These are phyloP conservation scores for Santalum album DNA, from an alignment of 164 flowering plant species.

Conservation along the genomic window DNA sequence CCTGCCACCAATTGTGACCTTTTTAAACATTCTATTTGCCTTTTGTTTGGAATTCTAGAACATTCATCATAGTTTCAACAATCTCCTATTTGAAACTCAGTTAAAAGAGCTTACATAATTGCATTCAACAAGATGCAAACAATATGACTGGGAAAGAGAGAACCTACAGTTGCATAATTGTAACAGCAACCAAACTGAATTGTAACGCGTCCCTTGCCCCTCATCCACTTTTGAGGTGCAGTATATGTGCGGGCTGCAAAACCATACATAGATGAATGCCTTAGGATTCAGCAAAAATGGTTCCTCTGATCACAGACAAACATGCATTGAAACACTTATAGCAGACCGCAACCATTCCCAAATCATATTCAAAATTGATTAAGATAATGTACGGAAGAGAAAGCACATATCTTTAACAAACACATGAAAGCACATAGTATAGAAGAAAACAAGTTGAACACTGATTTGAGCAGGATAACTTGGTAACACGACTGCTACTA, in stretches of 20 bases:
- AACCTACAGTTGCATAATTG: slow-evolving; percentile 72
- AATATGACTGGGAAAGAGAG: slow-evolving; percentile 1
- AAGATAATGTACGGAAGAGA: not conserved
- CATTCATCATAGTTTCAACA: no score
- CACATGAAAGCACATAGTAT: no score
- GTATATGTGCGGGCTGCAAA: slow-evolving; percentile 68
- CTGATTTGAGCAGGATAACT: no score
- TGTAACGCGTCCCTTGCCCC: slow-evolving; percentile 89
- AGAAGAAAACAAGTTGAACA: no score
- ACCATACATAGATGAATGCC: not conserved
- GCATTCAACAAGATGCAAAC: not conserved
- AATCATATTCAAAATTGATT: no score
- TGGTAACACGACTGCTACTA: no score
- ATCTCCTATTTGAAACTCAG: no score
- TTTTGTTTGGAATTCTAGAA: no score
- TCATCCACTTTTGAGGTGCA: slow-evolving; percentile 91
- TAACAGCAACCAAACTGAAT: slow-evolving; percentile 98
- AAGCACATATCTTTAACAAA: not conserved
- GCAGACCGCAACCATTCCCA: no score
- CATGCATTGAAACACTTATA: not conserved
- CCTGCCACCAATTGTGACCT: slow-evolving; percentile 35
- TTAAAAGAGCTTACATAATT: not conserved
- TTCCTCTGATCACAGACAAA: not conserved
- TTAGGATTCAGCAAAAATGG: not conserved
- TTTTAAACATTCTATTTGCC: not conserved